Evolutionary conservation across 163 green algal species (phyloP), one percentile per base, ranked within the genome.

Genomic region (Trebouxiophyceae sp.): DNA sequence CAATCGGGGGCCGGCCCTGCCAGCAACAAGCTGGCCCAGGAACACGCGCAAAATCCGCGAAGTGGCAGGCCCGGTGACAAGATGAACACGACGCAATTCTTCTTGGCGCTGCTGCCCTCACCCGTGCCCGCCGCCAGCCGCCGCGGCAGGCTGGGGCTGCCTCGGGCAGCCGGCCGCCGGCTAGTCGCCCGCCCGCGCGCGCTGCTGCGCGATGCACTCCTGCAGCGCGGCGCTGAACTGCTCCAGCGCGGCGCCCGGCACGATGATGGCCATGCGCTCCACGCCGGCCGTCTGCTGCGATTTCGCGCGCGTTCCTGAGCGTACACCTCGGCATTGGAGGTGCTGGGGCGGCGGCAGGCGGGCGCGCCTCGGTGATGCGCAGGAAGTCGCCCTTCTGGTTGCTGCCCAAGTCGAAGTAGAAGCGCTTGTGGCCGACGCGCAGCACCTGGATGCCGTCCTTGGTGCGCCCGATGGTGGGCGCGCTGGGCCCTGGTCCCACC

Each of bases 351-450:
- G 39, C 39, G 39, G 8, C 39, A 47, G 39, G 39, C 39, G 7
- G 39, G 55, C n/a, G n/a, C 54, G 69, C 68, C 68, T 74, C 68
- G 20, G 68, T 70, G 24, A 74, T 65, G 54, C 68, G 61, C 45
- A 74, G 24, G 56, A 66, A 74, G 16, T 44, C 50, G 34, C 57
- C 60, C 61, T 70, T 74, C 27, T 66, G 27, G 54, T 75, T 68
- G 30, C 62, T 57, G 60, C 62, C 60, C 20, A 63, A 45, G 55
- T 71, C 63, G 34, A 70, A 69, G 50, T 66, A 71, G 61, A 69
- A 68, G 60, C 64, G 64, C 54, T 72, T 72, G 64, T 72, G 68
- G 4, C 68, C 68, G 28, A 56, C 62, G 7, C 68, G 60, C 54
- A 74, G 54, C 20, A 74, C 54, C 29, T 47, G 54, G 4, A 60